Evolutionary conservation across 306 rosid genomes (phyloP).

Genomic region (Cucurbita argyrosperma): DNA sequence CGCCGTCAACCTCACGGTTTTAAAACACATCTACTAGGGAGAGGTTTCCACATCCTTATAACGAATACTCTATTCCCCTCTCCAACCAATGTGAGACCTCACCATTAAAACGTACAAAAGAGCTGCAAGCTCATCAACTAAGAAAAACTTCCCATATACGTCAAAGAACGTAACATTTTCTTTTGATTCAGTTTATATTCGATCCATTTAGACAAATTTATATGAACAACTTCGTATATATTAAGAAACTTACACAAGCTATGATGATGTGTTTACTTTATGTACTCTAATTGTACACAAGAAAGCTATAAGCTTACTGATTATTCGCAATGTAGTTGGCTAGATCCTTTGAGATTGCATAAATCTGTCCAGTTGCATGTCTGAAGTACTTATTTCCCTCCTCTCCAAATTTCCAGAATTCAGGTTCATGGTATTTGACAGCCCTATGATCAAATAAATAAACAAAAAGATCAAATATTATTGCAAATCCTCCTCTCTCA

Average conservation of each 20-base stretch:
- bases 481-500: not conserved
- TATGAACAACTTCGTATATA: not conserved
- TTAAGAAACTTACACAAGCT: not conserved
- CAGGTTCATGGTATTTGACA: conserved; percentile 94
- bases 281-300: not conserved
- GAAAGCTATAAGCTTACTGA: conserved; percentile 38
- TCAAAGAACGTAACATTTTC: not conserved
- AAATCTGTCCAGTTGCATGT: conserved; percentile 98
- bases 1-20: no score
- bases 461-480: not conserved
- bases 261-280: not conserved
- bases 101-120: not conserved
- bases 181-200: not conserved
- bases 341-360: conserved; percentile 83
- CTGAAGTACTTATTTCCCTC: conserved; percentile 92
- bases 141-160: not conserved
- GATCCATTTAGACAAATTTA: not conserved
- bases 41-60: no score
- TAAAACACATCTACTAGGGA: no score
- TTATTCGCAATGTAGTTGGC: conserved; percentile 82
- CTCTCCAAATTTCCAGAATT: conserved; percentile 98
- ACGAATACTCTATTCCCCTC: no score
- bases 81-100: no score
- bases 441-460: conserved; percentile 23
- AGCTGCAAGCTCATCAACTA: not conserved